Evolutionary conservation across 2,329 filamentous ascomycete genomes (phyloP).

Genomic region (Setomelanomma holmii): DNA sequence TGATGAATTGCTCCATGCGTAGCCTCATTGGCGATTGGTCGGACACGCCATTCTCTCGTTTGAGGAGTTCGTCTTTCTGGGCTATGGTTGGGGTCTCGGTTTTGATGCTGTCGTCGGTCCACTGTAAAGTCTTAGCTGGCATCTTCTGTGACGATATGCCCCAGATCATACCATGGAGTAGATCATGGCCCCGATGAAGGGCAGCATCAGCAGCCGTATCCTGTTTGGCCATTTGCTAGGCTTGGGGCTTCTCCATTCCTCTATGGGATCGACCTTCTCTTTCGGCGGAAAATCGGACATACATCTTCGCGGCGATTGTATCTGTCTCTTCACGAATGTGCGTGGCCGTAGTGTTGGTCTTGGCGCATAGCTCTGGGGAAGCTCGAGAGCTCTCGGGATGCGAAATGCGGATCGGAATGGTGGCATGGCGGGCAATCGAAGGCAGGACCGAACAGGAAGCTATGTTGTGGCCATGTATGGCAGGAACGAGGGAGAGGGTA

Average conservation of each 20-base stretch:
- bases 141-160: too few species aligned
- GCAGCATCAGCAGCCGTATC: conserved; percentile 55
- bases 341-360: conserved; percentile 27
- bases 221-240: conserved; percentile 49
- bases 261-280: conserved; percentile 37
- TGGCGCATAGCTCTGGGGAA: conserved; percentile 33
- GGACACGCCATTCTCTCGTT: conserved; percentile 77
- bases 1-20: conserved; percentile 96
- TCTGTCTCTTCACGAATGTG: conserved; percentile 18
- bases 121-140: conserved; percentile 25
- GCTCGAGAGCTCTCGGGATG: conserved; percentile 35
- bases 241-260: conserved; percentile 44
- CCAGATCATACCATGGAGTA: conserved; percentile 70
- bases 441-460: conserved; percentile 6
- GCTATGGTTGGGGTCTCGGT: conserved; percentile 75
- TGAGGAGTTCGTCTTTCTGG: conserved; percentile 81
- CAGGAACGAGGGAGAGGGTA: background rate
- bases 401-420: conserved; percentile 34
- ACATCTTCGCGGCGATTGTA: conserved; percentile 21
- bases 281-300: conserved; percentile 28
- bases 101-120: conserved; percentile 49
- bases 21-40: conserved; percentile 91
- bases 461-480: conserved; percentile 24
- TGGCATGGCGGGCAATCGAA: conserved; percentile 37
- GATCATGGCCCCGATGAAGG: conserved; percentile 60